Evolutionary conservation across 148 eudicot species (phyloP).

Genomic region (Oxyria digyna): DNA sequence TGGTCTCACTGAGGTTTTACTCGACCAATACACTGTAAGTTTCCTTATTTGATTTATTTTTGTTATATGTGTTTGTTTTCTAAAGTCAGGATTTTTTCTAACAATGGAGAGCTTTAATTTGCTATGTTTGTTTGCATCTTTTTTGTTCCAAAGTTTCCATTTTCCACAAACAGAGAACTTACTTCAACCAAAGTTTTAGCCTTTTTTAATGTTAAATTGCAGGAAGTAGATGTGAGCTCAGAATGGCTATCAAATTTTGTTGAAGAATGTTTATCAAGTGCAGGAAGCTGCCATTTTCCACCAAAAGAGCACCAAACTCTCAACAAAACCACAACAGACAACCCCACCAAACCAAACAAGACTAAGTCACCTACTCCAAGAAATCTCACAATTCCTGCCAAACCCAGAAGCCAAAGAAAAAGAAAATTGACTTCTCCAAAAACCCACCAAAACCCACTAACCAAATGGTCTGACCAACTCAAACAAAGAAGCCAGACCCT

Average conservation of each 20-base stretch:
- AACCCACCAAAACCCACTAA: not conserved
- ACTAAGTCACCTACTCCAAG: not conserved
- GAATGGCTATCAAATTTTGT: slow-evolving; percentile 31
- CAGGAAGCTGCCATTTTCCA: slow-evolving; percentile 18
- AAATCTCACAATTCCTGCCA: slow-evolving; percentile 10
- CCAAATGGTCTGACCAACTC: slow-evolving; percentile 8
- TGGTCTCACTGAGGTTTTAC: slow-evolving; percentile 1
- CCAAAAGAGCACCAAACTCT: not conserved
- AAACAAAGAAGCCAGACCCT: not conserved
- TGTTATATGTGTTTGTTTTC: not conserved
- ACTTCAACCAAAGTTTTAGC: not conserved
- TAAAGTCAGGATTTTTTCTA: not conserved
- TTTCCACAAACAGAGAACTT: not conserved
- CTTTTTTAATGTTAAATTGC: slow-evolving; percentile 7
- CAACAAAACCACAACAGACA: not conserved
- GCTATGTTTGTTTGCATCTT: not conserved
- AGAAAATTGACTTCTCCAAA: slow-evolving; percentile 10
- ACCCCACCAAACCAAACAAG: not conserved
- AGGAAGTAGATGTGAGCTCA: slow-evolving; percentile 25
- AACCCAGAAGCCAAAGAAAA: slow-evolving; percentile 24
- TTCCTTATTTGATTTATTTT: not conserved
- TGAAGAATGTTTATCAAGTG: slow-evolving; percentile 30
- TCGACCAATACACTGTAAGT: slow-evolving; percentile 9
- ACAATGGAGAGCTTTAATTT: not conserved
- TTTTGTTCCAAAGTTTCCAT: not conserved